A percentile compares a stretch with the other conserved stretches of the same genome.
Evolutionary conservation across 2,329 filamentous ascomycete genomes (phyloP).

Genomic region (Botryotinia calthae): DNA sequence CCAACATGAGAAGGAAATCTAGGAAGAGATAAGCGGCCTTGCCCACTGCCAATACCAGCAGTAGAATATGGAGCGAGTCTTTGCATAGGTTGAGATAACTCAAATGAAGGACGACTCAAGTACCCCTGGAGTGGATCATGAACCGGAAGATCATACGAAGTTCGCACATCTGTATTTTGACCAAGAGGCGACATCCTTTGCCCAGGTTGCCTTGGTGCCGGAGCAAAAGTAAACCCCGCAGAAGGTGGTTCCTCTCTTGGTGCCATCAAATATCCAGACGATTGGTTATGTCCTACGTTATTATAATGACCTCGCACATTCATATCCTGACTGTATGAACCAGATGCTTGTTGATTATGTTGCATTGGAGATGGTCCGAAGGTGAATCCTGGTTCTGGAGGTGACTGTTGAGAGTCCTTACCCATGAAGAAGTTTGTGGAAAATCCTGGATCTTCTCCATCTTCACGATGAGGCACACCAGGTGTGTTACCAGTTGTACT

Average conservation of each 20-base stretch:
- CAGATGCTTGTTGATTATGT: background rate
- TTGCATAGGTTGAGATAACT: background rate
- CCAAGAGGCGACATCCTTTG: background rate
- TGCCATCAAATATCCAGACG: conserved; percentile 3
- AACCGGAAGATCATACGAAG: background rate
- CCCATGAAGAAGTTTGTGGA: background rate
- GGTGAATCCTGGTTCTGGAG: background rate
- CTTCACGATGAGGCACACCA: background rate
- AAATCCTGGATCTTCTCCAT: background rate
- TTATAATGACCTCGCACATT: background rate
- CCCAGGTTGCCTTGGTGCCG: background rate
- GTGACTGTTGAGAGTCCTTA: background rate
- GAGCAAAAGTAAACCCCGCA: conserved; percentile 3
- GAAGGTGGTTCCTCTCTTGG: background rate
- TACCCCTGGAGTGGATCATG: background rate
- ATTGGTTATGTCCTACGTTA: background rate
- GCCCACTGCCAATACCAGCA: background rate
- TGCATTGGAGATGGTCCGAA: conserved; percentile 10
- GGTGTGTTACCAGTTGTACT: conserved; percentile 22
- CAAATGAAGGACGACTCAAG: conserved; percentile 4
- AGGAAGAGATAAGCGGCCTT: conserved; percentile 12
- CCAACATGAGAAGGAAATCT: background rate
- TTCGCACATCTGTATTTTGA: background rate
- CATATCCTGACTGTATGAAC: background rate
- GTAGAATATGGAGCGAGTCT: background rate